Base-by-base conservation (phyloP, 169 alveolate genomes). In the Amoebophrya sp. region DNA sequence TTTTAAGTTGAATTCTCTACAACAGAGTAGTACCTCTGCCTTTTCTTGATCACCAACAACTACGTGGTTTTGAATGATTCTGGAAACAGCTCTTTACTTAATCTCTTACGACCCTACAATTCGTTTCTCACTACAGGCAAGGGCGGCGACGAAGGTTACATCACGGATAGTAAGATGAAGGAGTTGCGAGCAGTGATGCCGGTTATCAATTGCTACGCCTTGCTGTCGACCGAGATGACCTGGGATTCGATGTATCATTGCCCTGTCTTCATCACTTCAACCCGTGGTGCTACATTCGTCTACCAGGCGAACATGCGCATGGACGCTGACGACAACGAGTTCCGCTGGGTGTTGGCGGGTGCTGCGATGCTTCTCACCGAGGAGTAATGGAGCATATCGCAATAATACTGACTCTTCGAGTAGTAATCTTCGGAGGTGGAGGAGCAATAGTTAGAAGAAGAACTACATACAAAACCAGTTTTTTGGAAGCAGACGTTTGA, bases 341-440 rank as follows among this genome's bases (percentile, higher is more conserved):
- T 93, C 47, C 95, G 94, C 54, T 98, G 99, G 99, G 95, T 98
- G 40, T 96, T 98, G 76, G 98, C 99, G 89, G 99, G 99, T 83
- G 98, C 96, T 90, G 98, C 98, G 77, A 95, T 98, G 91, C 95
- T 97, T 40, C 95, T 97, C 95, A 95, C 97, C 92, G 98, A 97
- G 53, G 99, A 97, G 90, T 97, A 95, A 65, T 29, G 83, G 36
- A 6, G 26, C 83, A 65, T 6, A 65, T 29, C 83, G 12, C 10
- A 12, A 53, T 10, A 53, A 53, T 10, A 53, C 76, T 10, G 23
- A 10, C n/a, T 53, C 76, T 10, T 53, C 76, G 76, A 53, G 76
- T 10, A 23, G 10, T 53, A 53, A 53, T 53, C 10, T 53, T 53
- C n/a, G n/a, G n/a, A n/a, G n/a, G n/a, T n/a, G n/a, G n/a, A n/a